Conservation (phyloP, 352 stramenopile species). For the Phytophthora vignae region DNA sequence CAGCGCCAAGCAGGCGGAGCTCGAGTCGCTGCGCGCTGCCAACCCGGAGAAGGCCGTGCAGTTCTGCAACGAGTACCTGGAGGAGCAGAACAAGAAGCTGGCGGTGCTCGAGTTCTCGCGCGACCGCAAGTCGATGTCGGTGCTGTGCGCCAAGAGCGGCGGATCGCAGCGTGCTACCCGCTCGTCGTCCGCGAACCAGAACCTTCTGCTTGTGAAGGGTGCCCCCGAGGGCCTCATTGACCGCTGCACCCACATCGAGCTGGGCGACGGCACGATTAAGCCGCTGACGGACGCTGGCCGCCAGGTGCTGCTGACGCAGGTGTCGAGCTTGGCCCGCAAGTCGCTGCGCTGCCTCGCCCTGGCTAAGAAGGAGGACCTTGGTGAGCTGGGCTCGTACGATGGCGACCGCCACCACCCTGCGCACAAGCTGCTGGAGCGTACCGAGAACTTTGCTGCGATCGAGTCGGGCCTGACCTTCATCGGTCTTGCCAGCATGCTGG, state of each 20-base stretch:
- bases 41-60: constrained; percentile 81
- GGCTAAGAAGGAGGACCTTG: constrained; percentile 95
- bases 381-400: constrained; percentile 81
- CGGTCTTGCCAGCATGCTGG: constrained; percentile 98
- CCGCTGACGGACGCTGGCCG: constrained; percentile 91
- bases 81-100: constrained; percentile 87
- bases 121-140: constrained; percentile 98
- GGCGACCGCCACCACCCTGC: constrained; percentile 86
- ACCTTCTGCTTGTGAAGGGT: constrained; percentile 98
- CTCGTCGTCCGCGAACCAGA: constrained; percentile 76
- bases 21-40: constrained; percentile 59
- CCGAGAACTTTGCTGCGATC: constrained; percentile 93
- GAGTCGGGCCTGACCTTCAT: constrained; percentile 98
- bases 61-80: constrained; percentile 87
- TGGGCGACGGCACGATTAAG: constrained; percentile 93
- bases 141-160: constrained; percentile 84
- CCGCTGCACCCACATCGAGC: constrained; percentile 95
- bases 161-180: constrained; percentile 58
- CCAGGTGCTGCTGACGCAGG: constrained; percentile 90
- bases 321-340: constrained; percentile 92
- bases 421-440: constrained; percentile 83
- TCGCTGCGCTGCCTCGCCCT: constrained; percentile 97
- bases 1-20: constrained; percentile 65
- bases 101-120: constrained; percentile 97
- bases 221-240: constrained; percentile 97